phyloP scores from a whole-genome alignment of 163 green algal species.

The Scenedesmus sp. region DNA sequence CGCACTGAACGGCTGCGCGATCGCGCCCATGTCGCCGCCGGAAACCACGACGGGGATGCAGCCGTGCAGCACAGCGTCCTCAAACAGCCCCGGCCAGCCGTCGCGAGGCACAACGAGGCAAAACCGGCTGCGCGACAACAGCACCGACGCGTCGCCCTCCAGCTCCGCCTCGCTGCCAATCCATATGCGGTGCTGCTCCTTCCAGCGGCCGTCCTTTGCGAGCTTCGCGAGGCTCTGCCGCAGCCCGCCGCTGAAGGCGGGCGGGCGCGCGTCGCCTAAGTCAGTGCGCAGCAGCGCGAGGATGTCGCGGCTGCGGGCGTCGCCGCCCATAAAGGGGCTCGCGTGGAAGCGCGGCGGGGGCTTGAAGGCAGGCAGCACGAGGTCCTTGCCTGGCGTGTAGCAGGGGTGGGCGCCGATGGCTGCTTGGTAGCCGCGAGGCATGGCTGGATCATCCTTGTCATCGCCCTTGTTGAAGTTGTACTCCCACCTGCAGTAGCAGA shows the following conservation, averaged over 20 bases:
- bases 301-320: slow-evolving; percentile 36
- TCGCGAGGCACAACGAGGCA: slow-evolving; percentile 65
- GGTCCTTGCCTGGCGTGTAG: slow-evolving; percentile 54
- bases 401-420: slow-evolving; percentile 30
- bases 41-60: slow-evolving; percentile 63
- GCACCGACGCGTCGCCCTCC: slow-evolving; percentile 51
- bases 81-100: slow-evolving; percentile 58
- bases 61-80: slow-evolving; percentile 71
- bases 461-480: slow-evolving; percentile 48
- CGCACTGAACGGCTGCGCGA: slow-evolving; percentile 32
- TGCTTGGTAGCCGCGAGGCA: background rate
- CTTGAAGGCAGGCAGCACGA: slow-evolving; percentile 40
- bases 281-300: slow-evolving; percentile 62
- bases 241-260: slow-evolving; percentile 61
- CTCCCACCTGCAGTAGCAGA: background rate
- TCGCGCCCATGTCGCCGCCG: background rate
- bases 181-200: slow-evolving; percentile 1
- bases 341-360: slow-evolving; percentile 16
- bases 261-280: slow-evolving; percentile 29
- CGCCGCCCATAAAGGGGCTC: slow-evolving; percentile 30
- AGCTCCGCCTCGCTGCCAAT: slow-evolving; percentile 30
- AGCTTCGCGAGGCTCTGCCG: slow-evolving; percentile 60
- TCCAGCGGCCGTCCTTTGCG: background rate
- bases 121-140: slow-evolving; percentile 58
- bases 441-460: slow-evolving; percentile 25